Evolutionary conservation across 306 rosid genomes (phyloP), one percentile per base, ranked within the genome.

Genomic region (Vigna reflexopilosa): DNA sequence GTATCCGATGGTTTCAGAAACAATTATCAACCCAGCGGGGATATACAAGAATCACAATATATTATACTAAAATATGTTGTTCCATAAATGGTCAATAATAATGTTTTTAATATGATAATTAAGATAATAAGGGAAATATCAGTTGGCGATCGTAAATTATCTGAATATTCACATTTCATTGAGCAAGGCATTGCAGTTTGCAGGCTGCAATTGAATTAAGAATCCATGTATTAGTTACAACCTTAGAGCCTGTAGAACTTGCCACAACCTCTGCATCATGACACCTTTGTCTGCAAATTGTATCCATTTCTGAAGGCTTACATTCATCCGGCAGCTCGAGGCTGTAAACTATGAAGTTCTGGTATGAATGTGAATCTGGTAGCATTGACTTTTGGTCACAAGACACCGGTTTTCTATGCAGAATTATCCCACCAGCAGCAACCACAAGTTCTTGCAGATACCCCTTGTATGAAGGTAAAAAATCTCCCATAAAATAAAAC

Each of bases 191-290:
- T 77, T 86, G 93, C 52, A 88, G 79, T 72, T 87, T 90, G 89
- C 93, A 87, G 83, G 90, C 97, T n/a, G 97, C 97, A 81, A 95
- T 87, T 63, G 97, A 95, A 84, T 93, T 84, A 79, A 93, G 84
- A 81, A 95, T 77, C 93, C 99, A 93, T 51, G 90, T 86, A 77
- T 93, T 93, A 82, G 89, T 91, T 24, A 84, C 98, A 28, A 75
- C 87, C 79, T 85, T 84, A 73, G 97, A 90, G 81, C 86, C 84
- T 8, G 93, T 80, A 45, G 91, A 91, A 45, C 75, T 77, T 69
- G 96, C 98, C 81, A 91, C 75, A 72, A 84, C 81, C 83, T 85
- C 90, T 1, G 98, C 98, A 75, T 87, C 88, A 7, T 12, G 63
- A 50, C 40, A 83, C 84, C 96, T 84, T 56, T 78, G 74, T 45